Evolutionary conservation across 2,329 filamentous ascomycete genomes (phyloP).

Genomic region (Talaromyces sp.): DNA sequence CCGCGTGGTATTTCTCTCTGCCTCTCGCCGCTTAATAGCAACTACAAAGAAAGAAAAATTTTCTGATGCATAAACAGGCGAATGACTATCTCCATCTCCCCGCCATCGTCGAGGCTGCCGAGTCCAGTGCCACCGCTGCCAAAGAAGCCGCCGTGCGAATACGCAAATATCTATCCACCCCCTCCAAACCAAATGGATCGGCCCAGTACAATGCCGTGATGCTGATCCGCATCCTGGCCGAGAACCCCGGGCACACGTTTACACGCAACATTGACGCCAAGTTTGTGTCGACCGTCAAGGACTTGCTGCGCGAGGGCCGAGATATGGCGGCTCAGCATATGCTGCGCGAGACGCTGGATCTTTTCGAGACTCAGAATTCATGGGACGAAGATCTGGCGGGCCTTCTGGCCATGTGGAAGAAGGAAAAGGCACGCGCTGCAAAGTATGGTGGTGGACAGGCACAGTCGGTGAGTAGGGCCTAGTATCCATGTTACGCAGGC

Average conservation of each 20-base stretch:
- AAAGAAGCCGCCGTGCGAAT: conserved; percentile 74
- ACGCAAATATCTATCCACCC: conserved; percentile 72
- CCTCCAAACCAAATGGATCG: conserved; percentile 59
- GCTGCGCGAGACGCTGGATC: conserved; percentile 77
- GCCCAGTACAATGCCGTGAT: conserved; percentile 95
- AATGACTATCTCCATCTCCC: conserved; percentile 92
- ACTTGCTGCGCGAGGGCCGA: conserved; percentile 63
- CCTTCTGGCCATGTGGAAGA: conserved; percentile 82
- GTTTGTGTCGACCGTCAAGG: conserved; percentile 71
- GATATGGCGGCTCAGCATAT: conserved; percentile 80
- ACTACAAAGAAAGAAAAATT: too few species aligned
- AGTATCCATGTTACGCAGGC: neutral
- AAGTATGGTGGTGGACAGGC: conserved; percentile 22
- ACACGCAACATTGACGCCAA: conserved; percentile 85
- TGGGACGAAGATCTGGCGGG: conserved; percentile 67
- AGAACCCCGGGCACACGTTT: conserved; percentile 87
- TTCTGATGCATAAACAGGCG: conserved; percentile 47
- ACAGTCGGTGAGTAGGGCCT: conserved; percentile 23
- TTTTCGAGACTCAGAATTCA: conserved; percentile 65
- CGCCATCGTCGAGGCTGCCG: conserved; percentile 87
- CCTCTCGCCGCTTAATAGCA: too few species aligned
- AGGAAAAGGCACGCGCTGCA: conserved; percentile 67
- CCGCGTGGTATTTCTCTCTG: conserved; percentile 42
- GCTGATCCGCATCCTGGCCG: conserved; percentile 83
- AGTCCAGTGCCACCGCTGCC: conserved; percentile 82